These are phyloP conservation scores for Diophrys sp. DNA, from an alignment of 73 alveolate species.

Conservation along the genomic window DNA sequence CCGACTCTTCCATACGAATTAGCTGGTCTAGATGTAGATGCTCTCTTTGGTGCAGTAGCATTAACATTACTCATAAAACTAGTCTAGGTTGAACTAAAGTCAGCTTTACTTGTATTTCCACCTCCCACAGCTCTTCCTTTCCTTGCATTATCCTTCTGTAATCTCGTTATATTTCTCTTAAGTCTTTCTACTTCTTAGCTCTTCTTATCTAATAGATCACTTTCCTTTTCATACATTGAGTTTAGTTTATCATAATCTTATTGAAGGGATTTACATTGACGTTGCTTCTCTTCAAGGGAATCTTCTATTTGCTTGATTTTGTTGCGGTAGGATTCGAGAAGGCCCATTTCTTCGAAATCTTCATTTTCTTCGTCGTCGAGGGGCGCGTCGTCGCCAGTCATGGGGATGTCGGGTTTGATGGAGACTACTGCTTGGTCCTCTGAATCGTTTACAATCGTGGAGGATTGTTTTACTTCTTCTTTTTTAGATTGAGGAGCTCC, in stretches of 20 bases:
- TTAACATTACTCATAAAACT: background rate
- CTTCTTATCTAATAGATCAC: constrained; percentile 3
- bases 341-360: no score
- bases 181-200: constrained; percentile 21
- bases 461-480: constrained; percentile 49
- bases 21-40: constrained; percentile 37
- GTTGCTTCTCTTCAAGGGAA: constrained; percentile 38
- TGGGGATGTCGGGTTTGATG: no score
- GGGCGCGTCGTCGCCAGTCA: no score
- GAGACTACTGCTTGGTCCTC: no score
- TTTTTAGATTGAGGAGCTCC: no score
- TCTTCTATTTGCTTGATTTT: constrained; percentile 54
- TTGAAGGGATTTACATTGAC: constrained; percentile 46
- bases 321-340: constrained; percentile 47
- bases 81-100: background rate
- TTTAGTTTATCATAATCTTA: constrained; percentile 11
- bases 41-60: background rate
- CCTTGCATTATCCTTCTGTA: constrained; percentile 17
- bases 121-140: constrained; percentile 45
- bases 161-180: constrained; percentile 1
- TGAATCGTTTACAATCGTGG: constrained; percentile 29
- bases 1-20: constrained; percentile 43
- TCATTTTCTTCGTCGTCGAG: no score
- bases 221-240: background rate
- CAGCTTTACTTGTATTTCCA: constrained; percentile 10